A percentile compares a stretch with the other conserved stretches of the same genome.
These are phyloP conservation scores for Heliocybe sulcata DNA, from an alignment of 1,284 basidiomycete species.

Conservation along the genomic window DNA sequence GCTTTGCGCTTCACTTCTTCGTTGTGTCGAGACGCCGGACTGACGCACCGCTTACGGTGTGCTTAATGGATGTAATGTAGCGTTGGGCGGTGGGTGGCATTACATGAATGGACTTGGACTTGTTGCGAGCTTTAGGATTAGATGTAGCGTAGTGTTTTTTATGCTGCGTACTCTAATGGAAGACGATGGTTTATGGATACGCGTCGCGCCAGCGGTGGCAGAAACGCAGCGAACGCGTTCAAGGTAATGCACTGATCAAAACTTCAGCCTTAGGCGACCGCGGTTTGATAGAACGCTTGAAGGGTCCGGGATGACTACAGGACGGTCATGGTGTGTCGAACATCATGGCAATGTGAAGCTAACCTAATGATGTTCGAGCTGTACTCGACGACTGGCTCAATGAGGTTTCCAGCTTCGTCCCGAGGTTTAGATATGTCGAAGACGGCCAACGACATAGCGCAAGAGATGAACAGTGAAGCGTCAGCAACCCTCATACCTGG, in stretches of 20 bases:
- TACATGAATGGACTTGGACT: background rate
- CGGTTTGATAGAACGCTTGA: slow-evolving; percentile 1
- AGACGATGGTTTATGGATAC: background rate
- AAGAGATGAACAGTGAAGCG: background rate
- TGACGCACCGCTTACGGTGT: background rate
- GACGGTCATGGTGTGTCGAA: background rate
- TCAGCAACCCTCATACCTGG: background rate
- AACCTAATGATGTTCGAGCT: background rate
- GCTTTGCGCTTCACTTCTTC: background rate
- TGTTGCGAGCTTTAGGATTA: no score
- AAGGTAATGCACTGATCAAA: background rate
- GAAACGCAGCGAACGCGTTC: background rate
- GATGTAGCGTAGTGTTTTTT: no score
- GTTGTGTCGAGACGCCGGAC: background rate
- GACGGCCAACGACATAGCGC: slow-evolving; percentile 1
- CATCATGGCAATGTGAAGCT: background rate
- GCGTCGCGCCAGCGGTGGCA: background rate
- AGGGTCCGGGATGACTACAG: background rate
- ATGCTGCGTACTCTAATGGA: no score
- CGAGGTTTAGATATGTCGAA: background rate
- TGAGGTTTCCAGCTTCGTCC: background rate
- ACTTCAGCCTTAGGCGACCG: slow-evolving; percentile 1
- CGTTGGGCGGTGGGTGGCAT: background rate
- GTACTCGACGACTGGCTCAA: background rate
- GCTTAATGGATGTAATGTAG: background rate